Conservation (phyloP, 805 yeast species). For the Wickerhamiella slavikovae region DNA sequence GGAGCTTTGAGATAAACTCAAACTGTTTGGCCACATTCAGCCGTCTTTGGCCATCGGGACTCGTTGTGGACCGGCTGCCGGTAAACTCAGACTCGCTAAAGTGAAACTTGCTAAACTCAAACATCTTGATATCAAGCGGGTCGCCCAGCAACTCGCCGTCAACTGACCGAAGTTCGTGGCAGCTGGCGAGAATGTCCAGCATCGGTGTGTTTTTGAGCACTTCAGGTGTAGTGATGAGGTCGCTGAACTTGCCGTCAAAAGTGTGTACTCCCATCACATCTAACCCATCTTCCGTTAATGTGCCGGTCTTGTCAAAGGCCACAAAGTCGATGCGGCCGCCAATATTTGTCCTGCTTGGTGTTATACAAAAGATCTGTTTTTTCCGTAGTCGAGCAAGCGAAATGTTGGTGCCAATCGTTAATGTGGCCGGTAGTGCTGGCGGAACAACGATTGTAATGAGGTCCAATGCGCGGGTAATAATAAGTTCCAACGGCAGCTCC, state of each 20-base stretch:
- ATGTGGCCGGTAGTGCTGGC: constrained; percentile 94
- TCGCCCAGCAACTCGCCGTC: constrained; percentile 78
- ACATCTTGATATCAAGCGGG: constrained; percentile 86
- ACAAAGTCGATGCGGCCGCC: constrained; percentile 83
- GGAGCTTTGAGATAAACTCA: constrained; percentile 66
- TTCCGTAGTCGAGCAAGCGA: constrained; percentile 58
- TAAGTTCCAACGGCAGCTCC: constrained; percentile 46
- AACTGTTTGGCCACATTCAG: constrained; percentile 34
- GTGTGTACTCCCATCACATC: constrained; percentile 56
- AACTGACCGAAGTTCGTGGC: constrained; percentile 70
- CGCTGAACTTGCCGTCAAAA: constrained; percentile 11
- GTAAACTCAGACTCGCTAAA: constrained; percentile 39
- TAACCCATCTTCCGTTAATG: constrained; percentile 88
- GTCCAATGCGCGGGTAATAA: constrained; percentile 78
- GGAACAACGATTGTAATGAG: constrained; percentile 94
- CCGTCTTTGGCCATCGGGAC: constrained; percentile 1
- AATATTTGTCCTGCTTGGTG: constrained; percentile 88
- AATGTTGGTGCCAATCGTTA: constrained; percentile 90
- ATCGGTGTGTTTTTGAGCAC: constrained; percentile 8
- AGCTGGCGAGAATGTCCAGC: constrained; percentile 31
- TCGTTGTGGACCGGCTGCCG: constrained; percentile 4
- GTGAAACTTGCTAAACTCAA: constrained; percentile 66
- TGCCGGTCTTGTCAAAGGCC: constrained; percentile 95
- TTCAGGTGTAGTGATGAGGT: constrained; percentile 4
- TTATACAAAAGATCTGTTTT: constrained; percentile 62